A percentile compares a stretch with the other conserved stretches of the same genome.
These are phyloP conservation scores for Penicillium parvum DNA, from an alignment of 495 filamentous ascomycete genomes.

Conservation along the genomic window DNA sequence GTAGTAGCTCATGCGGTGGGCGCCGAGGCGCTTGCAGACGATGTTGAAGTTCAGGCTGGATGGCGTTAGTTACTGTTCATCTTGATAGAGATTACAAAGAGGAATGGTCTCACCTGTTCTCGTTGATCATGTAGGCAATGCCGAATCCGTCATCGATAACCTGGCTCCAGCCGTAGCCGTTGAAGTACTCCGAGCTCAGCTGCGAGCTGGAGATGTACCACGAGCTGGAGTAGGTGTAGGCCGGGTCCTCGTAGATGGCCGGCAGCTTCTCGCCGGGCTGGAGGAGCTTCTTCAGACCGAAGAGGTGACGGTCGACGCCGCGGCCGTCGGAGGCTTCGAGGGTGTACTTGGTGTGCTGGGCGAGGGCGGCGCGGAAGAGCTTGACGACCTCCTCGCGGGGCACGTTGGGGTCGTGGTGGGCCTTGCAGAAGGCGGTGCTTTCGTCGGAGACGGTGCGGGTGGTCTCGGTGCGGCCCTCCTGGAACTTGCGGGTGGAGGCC, in stretches of 20 bases:
- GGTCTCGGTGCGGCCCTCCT: slow-evolving; percentile 93
- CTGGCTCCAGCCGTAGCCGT: slow-evolving; percentile 99
- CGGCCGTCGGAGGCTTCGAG: slow-evolving; percentile 80
- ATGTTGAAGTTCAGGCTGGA: slow-evolving; percentile 94
- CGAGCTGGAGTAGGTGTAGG: slow-evolving; percentile 74
- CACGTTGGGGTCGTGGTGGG: slow-evolving; percentile 65
- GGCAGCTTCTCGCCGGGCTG: slow-evolving; percentile 78
- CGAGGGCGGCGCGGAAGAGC: slow-evolving; percentile 76
- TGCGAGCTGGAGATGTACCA: slow-evolving; percentile 91
- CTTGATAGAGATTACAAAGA: too few relatives aligned
- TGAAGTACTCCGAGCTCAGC: slow-evolving; percentile 94
- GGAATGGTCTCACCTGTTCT: slow-evolving; percentile 58
- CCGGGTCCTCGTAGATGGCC: slow-evolving; percentile 78
- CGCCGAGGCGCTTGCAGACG: slow-evolving; percentile 86
- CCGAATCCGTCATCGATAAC: slow-evolving; percentile 95
- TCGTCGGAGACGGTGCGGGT: slow-evolving; percentile 91
- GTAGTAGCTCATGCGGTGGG: slow-evolving; percentile 90
- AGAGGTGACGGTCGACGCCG: slow-evolving; percentile 94
- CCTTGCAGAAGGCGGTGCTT: slow-evolving; percentile 82
- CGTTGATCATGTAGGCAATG: slow-evolving; percentile 99
- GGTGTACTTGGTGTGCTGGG: slow-evolving; percentile 86
- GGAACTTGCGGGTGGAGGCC: slow-evolving; percentile 88
- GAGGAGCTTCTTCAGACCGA: slow-evolving; percentile 90
- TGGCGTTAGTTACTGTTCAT: slow-evolving; percentile 17
- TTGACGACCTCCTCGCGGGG: slow-evolving; percentile 59